Conservation (phyloP, 345 rosid species). For the Salix brachista region DNA sequence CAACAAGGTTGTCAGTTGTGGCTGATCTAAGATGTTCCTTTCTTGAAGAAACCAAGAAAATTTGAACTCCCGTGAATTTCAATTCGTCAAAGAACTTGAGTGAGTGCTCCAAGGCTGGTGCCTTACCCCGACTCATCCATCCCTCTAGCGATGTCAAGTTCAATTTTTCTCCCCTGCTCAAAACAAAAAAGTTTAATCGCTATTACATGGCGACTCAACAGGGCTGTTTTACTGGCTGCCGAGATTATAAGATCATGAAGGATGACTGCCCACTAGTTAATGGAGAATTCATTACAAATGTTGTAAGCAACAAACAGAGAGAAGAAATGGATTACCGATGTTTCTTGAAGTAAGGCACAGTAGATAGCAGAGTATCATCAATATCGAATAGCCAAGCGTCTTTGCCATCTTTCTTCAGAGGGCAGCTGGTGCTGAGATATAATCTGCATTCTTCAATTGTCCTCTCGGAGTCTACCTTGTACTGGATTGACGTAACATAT, state of each 20-base stretch:
- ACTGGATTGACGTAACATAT: not conserved
- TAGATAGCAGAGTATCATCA: not conserved
- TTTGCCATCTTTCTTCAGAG: not conserved
- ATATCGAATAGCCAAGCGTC: constrained; percentile 2
- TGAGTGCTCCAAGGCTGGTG: constrained; percentile 3
- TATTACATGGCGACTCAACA: not conserved
- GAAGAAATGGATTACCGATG: not conserved
- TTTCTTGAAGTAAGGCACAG: constrained; percentile 1
- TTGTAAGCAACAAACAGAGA: not conserved
- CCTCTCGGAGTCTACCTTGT: not conserved
- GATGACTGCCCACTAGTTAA: no score
- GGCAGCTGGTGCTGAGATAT: not conserved
- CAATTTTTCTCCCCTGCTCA: constrained; percentile 1
- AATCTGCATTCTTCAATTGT: not conserved
- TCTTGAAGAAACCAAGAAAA: constrained; percentile 5
- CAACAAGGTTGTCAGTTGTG: constrained; percentile 1
- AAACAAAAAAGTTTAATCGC: not conserved
- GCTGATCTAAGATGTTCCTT: constrained; percentile 2
- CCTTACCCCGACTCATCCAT: not conserved
- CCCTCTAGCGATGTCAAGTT: not conserved
- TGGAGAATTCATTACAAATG: no score
- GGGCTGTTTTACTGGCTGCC: no score
- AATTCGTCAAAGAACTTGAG: constrained; percentile 1
- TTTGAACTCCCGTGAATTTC: not conserved
- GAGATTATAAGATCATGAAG: no score